Evolutionary conservation across 208 protist genomes (phyloP), one percentile per base, ranked within the genome.

Genomic region (Wallacemonas sp.): DNA sequence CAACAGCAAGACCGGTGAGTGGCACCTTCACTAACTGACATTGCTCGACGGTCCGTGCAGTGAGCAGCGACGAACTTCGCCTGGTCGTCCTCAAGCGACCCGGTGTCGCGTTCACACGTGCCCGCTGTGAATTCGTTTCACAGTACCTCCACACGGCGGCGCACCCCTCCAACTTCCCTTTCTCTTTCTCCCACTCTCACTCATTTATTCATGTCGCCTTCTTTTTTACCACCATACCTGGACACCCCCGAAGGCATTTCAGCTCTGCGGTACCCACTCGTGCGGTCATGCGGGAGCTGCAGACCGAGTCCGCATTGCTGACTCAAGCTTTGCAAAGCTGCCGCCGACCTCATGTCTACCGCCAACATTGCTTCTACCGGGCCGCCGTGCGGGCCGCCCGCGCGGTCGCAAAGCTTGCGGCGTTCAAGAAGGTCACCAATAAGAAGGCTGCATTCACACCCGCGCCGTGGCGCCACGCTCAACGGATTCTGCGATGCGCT

Each of bases 291-390:
- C 48, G 33, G 52, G 4, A 59, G 22, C 30, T 59, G 5, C 52
- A 45, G 24, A 62, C 15, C 4, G 55, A 62, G 21, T 62, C 37
- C 29, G 55, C 55, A 5, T 44, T 62, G 37, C 36, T 62, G 4
- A 32, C 19, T 9, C 39, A 44, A 22, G 55, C 24, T 36, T 37
- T 62, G 9, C 38, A 62, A 37, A 42, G 60, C 32, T 76, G 72
- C 38, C 68, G 63, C 17, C 71, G 82, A 2, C 29, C 52, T 29
- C 69, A 62, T 13, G 72, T 85, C 33, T 85, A 89, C 58, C 52
- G 82, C 21, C 82, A 89, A 42, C 82, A 89, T 58, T 15, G 48
- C 15, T 89, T 89, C 48, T 81, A 76, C 55, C 71, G 67, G n/a
- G 53, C 44, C n/a, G 63, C 70, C 21, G 26, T 68, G 4, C 76